Conservation (phyloP, 1,139 yeast species). For the Taphrina confusa region DNA sequence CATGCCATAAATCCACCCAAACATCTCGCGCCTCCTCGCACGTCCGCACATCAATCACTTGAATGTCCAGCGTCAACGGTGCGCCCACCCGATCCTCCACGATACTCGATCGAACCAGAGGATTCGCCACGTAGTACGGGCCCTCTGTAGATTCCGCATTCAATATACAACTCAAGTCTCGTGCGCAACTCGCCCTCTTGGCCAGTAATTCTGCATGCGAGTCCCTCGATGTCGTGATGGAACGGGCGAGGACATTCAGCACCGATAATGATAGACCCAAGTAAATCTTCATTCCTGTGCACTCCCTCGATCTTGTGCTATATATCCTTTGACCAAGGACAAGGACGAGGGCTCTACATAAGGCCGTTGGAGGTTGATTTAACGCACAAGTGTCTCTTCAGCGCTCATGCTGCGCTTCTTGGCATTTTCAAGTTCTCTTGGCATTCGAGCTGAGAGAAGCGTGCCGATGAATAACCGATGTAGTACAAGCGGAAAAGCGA, state of each 20-base stretch:
- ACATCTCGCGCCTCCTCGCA: conserved; percentile 7
- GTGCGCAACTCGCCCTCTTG: neutral
- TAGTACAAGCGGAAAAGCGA: too few species aligned
- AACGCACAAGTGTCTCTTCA: too few species aligned
- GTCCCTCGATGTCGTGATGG: neutral
- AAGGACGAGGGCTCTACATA: too few species aligned
- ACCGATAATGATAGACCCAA: neutral
- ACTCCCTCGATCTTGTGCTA: too few species aligned
- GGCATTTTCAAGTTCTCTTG: too few species aligned
- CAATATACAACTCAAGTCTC: neutral
- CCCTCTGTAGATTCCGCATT: conserved; percentile 5
- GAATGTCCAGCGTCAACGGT: neutral
- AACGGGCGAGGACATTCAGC: neutral
- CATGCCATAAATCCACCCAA: conserved; percentile 9
- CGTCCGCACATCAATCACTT: conserved; percentile 11
- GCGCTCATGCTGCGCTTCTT: too few species aligned
- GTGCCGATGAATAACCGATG: too few species aligned
- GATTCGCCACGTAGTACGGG: conserved; percentile 6
- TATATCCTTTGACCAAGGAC: too few species aligned
- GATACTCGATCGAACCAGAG: neutral
- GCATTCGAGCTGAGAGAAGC: too few species aligned
- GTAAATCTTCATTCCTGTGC: neutral
- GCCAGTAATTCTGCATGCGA: neutral
- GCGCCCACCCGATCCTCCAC: conserved; percentile 13
- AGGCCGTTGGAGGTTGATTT: too few species aligned